Evolutionary conservation across 345 rosid species (phyloP), one percentile per base, ranked within the genome.

Genomic region (Triadica sebifera): DNA sequence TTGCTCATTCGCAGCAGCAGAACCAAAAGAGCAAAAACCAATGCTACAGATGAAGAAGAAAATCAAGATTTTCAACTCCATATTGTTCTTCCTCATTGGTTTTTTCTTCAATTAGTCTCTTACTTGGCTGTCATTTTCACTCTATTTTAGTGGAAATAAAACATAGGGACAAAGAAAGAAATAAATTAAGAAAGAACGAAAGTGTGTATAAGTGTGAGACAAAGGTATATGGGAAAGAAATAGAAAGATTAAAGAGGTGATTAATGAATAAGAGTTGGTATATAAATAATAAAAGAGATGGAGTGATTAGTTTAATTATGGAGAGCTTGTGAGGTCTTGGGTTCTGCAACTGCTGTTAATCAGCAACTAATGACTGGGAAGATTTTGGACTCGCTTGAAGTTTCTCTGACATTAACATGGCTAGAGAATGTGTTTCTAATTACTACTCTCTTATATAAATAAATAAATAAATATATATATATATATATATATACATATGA

Each of bases 331-430:
- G 89, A 79, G 80, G 65, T 79, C 81, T 84, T 84, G 89, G 89
- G 81, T 67, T 81, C 78, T 79, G 84, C 70, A 80, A 83, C 84
- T 82, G 83, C 84, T 84, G 84, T 78, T 81, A 84, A 80, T 85
- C 74, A 78, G 58, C 76, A 75, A 76, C 83, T 60, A n/a, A n/a
- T 80, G 84, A 81, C 76, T 62, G 77, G 78, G 78, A 60, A 70
- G 81, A 59, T 78, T 84, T 87, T 89, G 91, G 87, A 85, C 72
- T 73, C 77, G 80, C 58, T 84, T 83, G 89, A 87, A 83, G 85
- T 77, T 78, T 80, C 80, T 74, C 88, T 88, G 87, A 89, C 91
- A 87, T 75, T 49, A 83, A 86, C 90, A 80, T 87, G 89, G 86
- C 77, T 72, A 78, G 82, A 80, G 86, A 87, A 86, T 88, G 88